Evolutionary conservation across 768 basidiomycete species (phyloP).

Genomic region (Phylloporus rhodoxanthus): DNA sequence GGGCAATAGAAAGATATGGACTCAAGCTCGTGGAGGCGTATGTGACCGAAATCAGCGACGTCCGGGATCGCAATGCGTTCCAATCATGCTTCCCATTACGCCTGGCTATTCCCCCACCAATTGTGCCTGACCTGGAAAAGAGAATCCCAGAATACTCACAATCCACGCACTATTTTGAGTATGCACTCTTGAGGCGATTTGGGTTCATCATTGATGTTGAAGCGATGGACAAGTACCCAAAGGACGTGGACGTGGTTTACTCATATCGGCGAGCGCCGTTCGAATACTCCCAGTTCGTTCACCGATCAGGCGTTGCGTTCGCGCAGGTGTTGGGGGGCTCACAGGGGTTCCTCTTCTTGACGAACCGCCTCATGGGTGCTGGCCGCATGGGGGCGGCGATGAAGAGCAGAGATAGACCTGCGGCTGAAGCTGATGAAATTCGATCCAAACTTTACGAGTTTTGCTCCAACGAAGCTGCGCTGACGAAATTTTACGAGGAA

Average conservation of each 20-base stretch:
- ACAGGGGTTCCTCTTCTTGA: slow-evolving; percentile 82
- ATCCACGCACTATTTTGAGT: slow-evolving; percentile 71
- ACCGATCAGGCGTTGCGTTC: slow-evolving; percentile 84
- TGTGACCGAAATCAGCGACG: slow-evolving; percentile 85
- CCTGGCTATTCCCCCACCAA: slow-evolving; percentile 70
- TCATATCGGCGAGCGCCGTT: slow-evolving; percentile 79
- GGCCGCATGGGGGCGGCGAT: slow-evolving; percentile 53
- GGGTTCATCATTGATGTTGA: slow-evolving; percentile 84
- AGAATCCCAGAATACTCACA: slow-evolving; percentile 65
- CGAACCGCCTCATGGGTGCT: slow-evolving; percentile 77
- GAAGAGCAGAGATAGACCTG: slow-evolving; percentile 52
- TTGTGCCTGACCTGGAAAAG: slow-evolving; percentile 58
- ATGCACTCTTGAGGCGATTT: slow-evolving; percentile 67
- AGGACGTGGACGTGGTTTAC: slow-evolving; percentile 79
- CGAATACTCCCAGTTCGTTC: slow-evolving; percentile 87
- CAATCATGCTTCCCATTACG: slow-evolving; percentile 84
- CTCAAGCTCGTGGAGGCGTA: slow-evolving; percentile 91
- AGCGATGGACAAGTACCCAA: slow-evolving; percentile 69
- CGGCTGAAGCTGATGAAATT: slow-evolving; percentile 56
- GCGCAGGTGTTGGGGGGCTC: slow-evolving; percentile 78
- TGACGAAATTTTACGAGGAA: slow-evolving; percentile 70
- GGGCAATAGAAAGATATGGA: slow-evolving; percentile 82
- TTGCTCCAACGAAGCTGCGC: slow-evolving; percentile 50
- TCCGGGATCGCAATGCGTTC: slow-evolving; percentile 81
- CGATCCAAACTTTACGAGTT: slow-evolving; percentile 56